Percentiles rank a stretch among this genome's conserved stretches.
Evolutionary conservation across 345 rosid genomes (phyloP).

Genomic region (Gossypium mustelinum): DNA sequence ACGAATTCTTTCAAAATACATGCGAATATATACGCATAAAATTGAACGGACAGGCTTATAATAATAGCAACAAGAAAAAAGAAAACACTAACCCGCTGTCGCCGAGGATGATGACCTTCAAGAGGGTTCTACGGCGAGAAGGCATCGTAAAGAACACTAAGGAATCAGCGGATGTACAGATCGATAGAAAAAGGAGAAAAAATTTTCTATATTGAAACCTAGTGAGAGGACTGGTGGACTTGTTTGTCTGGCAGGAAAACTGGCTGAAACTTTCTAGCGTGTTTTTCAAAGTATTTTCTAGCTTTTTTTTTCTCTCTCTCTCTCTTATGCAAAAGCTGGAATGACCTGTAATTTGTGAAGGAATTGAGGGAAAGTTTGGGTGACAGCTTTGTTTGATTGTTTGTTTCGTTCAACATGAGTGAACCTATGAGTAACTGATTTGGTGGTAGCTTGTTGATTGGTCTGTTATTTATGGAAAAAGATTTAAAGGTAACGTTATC

Average conservation of each 20-base stretch:
- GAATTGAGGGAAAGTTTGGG: not conserved
- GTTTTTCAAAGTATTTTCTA: not conserved
- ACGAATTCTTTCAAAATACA: not conserved
- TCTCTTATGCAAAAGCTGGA: conserved; percentile 16
- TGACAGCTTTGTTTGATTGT: not conserved
- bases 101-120: conserved; percentile 96
- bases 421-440: not conserved
- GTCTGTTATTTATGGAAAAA: not conserved
- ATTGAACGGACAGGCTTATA: not conserved
- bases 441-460: not conserved
- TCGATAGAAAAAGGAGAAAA: not conserved
- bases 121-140: conserved; percentile 82
- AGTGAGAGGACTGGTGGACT: conserved; percentile 7
- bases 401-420: not conserved
- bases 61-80: too few relatives aligned
- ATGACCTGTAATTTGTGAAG: conserved; percentile 24
- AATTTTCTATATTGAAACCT: not conserved
- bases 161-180: conserved; percentile 20
- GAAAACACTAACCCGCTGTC: conserved; percentile 72
- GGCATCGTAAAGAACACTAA: conserved; percentile 48
- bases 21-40: not conserved
- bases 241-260: not conserved
- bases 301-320: not conserved
- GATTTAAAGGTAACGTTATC: too few relatives aligned
- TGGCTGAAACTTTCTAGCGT: not conserved